A percentile compares a stretch with the other conserved stretches of the same genome.
Conservation (phyloP, 1,284 basidiomycete genomes). For the Fereydounia khargensis region DNA sequence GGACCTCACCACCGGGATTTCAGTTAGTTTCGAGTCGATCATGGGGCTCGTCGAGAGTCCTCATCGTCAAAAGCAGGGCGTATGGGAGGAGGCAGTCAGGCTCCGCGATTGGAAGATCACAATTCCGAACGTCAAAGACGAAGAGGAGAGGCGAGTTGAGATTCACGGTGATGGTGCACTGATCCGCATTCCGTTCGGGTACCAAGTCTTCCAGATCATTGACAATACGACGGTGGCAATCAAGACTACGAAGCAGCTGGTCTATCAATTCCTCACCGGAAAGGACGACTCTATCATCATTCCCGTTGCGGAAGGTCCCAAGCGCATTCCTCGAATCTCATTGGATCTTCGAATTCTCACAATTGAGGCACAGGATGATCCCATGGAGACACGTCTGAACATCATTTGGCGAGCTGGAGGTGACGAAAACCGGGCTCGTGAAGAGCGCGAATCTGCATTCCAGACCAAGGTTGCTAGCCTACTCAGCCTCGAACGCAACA, state of each 20-base stretch:
- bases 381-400: conserved; percentile 76
- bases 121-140: conserved; percentile 8
- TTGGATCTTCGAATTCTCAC: conserved; percentile 66
- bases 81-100: conserved; percentile 78
- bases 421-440: conserved; percentile 72
- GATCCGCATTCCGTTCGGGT: conserved; percentile 76
- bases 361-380: conserved; percentile 82
- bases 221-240: conserved; percentile 58
- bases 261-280: conserved; percentile 58
- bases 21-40: conserved; percentile 55
- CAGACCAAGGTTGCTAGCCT: conserved; percentile 67
- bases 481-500: conserved; percentile 56
- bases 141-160: conserved; percentile 27
- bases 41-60: conserved; percentile 60
- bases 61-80: conserved; percentile 39
- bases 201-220: conserved; percentile 64
- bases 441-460: conserved; percentile 79
- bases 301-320: conserved; percentile 49
- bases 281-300: conserved; percentile 42
- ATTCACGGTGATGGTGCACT: conserved; percentile 69
- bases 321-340: conserved; percentile 62
- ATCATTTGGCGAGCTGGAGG: conserved; percentile 75
- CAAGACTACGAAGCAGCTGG: conserved; percentile 60
- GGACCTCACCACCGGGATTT: conserved; percentile 29
- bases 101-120: conserved; percentile 67